Conservation (phyloP, 139 green algal genomes). For the Chlamydomonas sp. region DNA sequence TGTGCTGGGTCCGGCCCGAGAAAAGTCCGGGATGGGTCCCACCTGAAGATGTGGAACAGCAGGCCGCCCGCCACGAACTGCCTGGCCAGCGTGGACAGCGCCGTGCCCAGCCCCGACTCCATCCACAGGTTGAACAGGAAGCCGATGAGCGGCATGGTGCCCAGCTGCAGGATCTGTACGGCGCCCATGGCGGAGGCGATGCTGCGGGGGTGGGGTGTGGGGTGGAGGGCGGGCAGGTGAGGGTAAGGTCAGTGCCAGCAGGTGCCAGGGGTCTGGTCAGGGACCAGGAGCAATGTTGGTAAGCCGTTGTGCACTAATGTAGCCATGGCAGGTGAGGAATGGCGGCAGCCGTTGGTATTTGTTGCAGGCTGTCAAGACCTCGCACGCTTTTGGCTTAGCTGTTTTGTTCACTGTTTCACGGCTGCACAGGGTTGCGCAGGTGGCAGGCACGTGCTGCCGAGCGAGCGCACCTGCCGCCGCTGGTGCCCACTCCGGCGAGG, state of each 20-base stretch:
- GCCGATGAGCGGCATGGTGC: conserved; percentile 70
- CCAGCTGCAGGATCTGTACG: conserved; percentile 72
- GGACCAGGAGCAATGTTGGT: too few species aligned
- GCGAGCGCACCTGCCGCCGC: not conserved
- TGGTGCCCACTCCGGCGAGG: conserved; percentile 43
- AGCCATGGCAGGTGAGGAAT: too few species aligned
- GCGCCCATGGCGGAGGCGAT: conserved; percentile 32
- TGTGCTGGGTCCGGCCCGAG: too few species aligned
- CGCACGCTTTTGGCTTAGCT: too few species aligned
- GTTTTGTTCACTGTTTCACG: too few species aligned
- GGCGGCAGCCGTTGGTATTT: too few species aligned
- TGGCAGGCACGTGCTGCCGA: not conserved
- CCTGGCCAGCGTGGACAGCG: conserved; percentile 53
- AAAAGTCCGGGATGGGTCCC: not conserved
- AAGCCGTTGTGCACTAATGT: too few species aligned
- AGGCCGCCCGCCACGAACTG: conserved; percentile 70
- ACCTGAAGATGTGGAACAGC: conserved; percentile 78
- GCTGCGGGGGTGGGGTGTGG: not conserved
- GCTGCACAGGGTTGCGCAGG: too few species aligned
- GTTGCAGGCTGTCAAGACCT: too few species aligned
- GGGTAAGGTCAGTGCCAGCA: not conserved
- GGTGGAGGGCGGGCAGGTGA: not conserved
- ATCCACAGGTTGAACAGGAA: conserved; percentile 70
- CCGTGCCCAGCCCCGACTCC: conserved; percentile 63
- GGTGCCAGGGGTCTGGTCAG: too few species aligned